Conservation (phyloP, 306 rosid species). For the Glycine soja region DNA sequence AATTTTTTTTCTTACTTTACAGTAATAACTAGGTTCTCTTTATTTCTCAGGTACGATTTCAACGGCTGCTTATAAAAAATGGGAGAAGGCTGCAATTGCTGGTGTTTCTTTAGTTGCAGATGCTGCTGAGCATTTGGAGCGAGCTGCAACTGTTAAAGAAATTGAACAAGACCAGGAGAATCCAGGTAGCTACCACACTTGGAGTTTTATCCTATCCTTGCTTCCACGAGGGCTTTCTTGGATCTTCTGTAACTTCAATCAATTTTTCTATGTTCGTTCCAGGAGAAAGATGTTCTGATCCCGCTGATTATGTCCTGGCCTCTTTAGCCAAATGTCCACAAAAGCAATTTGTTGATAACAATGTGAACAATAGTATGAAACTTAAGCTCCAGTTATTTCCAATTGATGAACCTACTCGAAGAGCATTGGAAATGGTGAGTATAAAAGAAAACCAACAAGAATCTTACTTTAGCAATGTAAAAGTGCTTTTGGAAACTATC, state of each 20-base stretch:
- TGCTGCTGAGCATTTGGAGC: constrained; percentile 99
- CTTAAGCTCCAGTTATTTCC: constrained; percentile 96
- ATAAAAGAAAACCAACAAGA: constrained; percentile 27
- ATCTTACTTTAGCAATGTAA: constrained; percentile 31
- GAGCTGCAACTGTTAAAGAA: constrained; percentile 67
- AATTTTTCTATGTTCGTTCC: constrained; percentile 48
- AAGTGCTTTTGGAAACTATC: constrained; percentile 32
- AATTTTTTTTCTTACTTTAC: background rate
- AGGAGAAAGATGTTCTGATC: constrained; percentile 65
- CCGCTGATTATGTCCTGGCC: constrained; percentile 55
- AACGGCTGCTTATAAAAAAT: constrained; percentile 85
- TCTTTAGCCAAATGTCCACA: constrained; percentile 63
- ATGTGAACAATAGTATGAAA: constrained; percentile 58
- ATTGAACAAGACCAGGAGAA: constrained; percentile 63
- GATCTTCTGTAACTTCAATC: constrained; percentile 39
- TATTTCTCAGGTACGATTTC: constrained; percentile 62
- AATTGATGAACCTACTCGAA: constrained; percentile 84
- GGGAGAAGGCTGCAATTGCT: constrained; percentile 99
- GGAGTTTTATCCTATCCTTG: constrained; percentile 33
- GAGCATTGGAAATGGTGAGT: constrained; percentile 94
- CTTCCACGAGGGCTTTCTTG: constrained; percentile 31
- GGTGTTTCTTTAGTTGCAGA: constrained; percentile 99
- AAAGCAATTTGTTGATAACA: constrained; percentile 63
- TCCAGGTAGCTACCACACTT: constrained; percentile 56
- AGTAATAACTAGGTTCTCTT: constrained; percentile 13